Conservation (phyloP, 352 stramenopile genomes). For the Saprolegnia parasitica region DNA sequence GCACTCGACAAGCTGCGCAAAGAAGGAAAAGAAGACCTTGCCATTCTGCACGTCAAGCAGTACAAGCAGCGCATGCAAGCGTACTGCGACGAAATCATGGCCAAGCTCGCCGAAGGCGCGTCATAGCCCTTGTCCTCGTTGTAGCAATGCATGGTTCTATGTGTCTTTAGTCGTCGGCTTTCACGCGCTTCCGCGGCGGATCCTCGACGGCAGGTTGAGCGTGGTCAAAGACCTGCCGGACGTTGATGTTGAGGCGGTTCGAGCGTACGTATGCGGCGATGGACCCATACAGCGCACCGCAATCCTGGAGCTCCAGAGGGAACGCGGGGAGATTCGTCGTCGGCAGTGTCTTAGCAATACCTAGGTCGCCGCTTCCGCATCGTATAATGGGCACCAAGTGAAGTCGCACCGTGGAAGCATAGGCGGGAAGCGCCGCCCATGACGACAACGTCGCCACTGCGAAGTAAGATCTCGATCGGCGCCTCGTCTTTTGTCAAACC, state of each 20-base stretch:
- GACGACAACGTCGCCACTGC: constrained; percentile 64
- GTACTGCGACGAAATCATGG: constrained; percentile 17
- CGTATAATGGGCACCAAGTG: constrained; percentile 28
- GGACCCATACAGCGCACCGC: constrained; percentile 38
- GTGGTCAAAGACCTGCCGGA: constrained; percentile 60
- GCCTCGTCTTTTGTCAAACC: constrained; percentile 52
- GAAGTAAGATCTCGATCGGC: constrained; percentile 58
- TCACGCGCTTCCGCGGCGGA: not conserved
- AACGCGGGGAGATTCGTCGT: not conserved
- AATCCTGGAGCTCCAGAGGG: not conserved
- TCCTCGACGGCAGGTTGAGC: constrained; percentile 14
- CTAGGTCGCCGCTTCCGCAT: constrained; percentile 35
- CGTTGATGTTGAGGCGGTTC: constrained; percentile 78
- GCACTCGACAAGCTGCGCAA: constrained; percentile 10
- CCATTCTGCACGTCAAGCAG: constrained; percentile 1
- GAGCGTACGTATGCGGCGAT: constrained; percentile 48
- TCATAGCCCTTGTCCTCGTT: not conserved
- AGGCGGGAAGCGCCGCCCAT: constrained; percentile 54
- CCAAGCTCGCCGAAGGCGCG: not conserved
- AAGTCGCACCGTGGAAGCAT: constrained; percentile 68
- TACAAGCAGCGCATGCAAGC: constrained; percentile 18
- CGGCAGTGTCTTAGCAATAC: constrained; percentile 6
- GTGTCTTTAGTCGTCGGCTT: not conserved
- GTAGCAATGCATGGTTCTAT: not conserved
- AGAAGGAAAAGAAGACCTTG: constrained; percentile 16